Percentiles rank a stretch among this genome's conserved stretches.
These are phyloP conservation scores for Alopecurus myosuroides DNA, from an alignment of 176 grass and related monocot genomes.

Conservation along the genomic window DNA sequence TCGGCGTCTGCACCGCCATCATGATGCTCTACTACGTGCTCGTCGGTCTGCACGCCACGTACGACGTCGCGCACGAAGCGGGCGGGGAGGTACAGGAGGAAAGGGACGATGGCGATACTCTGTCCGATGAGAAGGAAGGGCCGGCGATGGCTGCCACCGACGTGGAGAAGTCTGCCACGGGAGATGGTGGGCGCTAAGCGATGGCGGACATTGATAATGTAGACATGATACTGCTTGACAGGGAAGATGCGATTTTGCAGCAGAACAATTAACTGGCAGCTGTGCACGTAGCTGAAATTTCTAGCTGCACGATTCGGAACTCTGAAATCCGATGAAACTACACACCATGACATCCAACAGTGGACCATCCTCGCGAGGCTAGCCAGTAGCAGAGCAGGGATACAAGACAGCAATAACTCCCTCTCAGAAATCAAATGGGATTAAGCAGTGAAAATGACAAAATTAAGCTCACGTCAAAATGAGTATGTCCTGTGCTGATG, in stretches of 20 bases:
- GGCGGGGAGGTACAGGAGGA: not conserved
- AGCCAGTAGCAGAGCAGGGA: not conserved
- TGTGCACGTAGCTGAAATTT: not conserved
- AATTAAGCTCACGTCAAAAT: not conserved
- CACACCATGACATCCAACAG: not conserved
- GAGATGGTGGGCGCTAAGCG: not conserved
- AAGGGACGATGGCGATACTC: not conserved
- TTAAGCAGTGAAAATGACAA: not conserved
- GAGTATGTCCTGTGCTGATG: not conserved
- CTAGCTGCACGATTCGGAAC: not conserved
- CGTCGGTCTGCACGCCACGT: constrained; percentile 5
- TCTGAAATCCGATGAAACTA: not conserved
- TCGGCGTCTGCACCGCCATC: not conserved
- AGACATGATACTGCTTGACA: not conserved
- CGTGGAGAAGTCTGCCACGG: not conserved
- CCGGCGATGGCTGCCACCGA: not conserved
- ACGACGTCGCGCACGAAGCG: not conserved
- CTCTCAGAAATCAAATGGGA: not conserved
- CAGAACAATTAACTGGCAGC: not conserved
- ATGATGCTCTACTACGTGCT: constrained; percentile 11
- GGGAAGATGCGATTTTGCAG: not conserved
- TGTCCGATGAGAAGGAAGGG: not conserved
- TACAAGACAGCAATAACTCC: not conserved
- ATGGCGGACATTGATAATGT: not conserved
- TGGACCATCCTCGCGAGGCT: not conserved